phyloP scores from a whole-genome alignment of 1,139 yeast species.

The Zygoascus hellenicus region DNA sequence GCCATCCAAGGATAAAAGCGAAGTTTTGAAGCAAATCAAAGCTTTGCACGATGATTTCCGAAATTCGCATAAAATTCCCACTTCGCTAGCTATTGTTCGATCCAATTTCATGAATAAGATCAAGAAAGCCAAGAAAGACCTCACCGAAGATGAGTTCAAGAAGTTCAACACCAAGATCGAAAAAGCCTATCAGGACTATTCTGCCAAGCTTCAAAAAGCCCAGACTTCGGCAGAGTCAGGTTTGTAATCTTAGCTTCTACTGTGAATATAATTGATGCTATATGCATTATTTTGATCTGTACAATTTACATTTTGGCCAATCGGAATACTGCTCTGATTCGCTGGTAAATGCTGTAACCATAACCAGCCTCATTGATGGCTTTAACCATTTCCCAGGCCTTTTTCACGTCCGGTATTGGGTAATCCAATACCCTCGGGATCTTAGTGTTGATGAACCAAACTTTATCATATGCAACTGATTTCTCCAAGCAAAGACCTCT shows the following conservation, averaged over 20 bases:
- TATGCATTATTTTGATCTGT: not conserved
- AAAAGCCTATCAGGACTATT: slow-evolving; percentile 57
- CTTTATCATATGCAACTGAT: slow-evolving; percentile 77
- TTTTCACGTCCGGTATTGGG: slow-evolving; percentile 73
- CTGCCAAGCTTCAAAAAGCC: slow-evolving; percentile 50
- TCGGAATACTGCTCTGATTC: slow-evolving; percentile 47
- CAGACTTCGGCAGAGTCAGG: slow-evolving; percentile 42
- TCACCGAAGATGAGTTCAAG: slow-evolving; percentile 65
- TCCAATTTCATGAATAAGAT: slow-evolving; percentile 54
- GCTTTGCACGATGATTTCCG: slow-evolving; percentile 57
- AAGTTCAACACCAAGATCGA: slow-evolving; percentile 62
- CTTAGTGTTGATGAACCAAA: slow-evolving; percentile 65
- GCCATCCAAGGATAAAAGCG: slow-evolving; percentile 58
- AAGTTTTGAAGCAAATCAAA: slow-evolving; percentile 49
- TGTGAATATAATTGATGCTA: not conserved
- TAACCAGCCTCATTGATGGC: slow-evolving; percentile 86
- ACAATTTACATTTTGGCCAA: slow-evolving; percentile 33
- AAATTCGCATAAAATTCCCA: slow-evolving; percentile 41
- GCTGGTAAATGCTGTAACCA: slow-evolving; percentile 62
- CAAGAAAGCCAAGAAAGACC: slow-evolving; percentile 50
- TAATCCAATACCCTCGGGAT: slow-evolving; percentile 88
- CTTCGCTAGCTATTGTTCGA: slow-evolving; percentile 59
- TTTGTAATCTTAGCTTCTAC: slow-evolving; percentile 4
- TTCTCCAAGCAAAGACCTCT: slow-evolving; percentile 83
- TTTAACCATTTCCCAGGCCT: slow-evolving; percentile 83